phyloP scores from a whole-genome alignment of 2,329 filamentous ascomycete genomes.

The Drechmeria coniospora region DNA sequence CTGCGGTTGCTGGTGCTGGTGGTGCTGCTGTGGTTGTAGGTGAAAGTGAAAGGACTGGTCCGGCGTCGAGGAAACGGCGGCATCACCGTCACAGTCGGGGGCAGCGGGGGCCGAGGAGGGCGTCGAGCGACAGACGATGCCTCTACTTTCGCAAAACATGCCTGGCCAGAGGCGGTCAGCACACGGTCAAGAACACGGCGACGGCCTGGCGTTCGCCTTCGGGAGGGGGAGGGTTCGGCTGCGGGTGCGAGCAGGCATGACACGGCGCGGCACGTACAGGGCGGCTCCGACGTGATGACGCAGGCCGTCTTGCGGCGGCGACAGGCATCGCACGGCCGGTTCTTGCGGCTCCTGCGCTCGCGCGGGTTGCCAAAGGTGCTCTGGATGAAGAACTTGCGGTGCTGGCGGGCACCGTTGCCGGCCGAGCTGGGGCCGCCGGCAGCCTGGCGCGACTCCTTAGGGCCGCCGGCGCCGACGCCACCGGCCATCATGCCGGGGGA shows the following conservation, averaged over 20 bases:
- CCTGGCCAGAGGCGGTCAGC: constrained; percentile 8
- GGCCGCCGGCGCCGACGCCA: too few species aligned
- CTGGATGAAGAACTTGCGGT: constrained; percentile 25
- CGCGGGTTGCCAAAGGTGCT: constrained; percentile 25
- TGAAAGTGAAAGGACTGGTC: too few species aligned
- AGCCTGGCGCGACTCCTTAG: background rate
- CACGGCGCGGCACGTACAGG: constrained; percentile 19
- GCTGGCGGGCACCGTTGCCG: too few species aligned
- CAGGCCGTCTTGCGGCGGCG: constrained; percentile 30
- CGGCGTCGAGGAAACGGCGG: too few species aligned
- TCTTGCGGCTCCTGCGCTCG: constrained; percentile 27
- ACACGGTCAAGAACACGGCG: background rate
- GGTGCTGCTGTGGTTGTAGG: too few species aligned
- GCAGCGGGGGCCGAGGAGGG: constrained; percentile 1
- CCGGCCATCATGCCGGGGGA: too few species aligned
- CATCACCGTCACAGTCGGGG: too few species aligned
- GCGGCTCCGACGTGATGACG: constrained; percentile 26
- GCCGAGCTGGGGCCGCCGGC: background rate
- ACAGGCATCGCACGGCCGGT: constrained; percentile 29
- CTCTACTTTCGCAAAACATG: constrained; percentile 18
- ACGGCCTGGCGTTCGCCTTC: background rate
- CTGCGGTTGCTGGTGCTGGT: constrained; percentile 4
- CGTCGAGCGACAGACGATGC: constrained; percentile 18
- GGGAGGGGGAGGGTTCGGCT: background rate
- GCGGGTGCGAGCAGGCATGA: background rate